These are phyloP conservation scores for Benincasa hispida DNA, from an alignment of 306 rosid genomes.

Conservation along the genomic window DNA sequence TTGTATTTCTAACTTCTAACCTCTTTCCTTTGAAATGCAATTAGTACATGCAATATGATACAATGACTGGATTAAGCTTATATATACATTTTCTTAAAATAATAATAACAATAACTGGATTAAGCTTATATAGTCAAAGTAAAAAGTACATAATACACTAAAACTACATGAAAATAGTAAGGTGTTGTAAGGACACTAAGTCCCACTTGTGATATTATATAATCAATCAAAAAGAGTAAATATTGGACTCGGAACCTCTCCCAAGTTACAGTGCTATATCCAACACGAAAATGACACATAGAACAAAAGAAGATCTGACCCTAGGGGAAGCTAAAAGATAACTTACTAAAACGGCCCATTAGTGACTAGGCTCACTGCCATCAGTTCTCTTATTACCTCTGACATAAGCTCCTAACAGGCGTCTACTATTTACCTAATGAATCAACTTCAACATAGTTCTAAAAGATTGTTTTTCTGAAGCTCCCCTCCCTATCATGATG, in stretches of 20 bases:
- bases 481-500: background rate
- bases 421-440: background rate
- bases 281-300: too few relatives aligned
- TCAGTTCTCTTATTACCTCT: too few relatives aligned
- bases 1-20: background rate
- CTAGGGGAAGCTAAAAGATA: too few relatives aligned
- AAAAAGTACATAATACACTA: background rate
- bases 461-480: background rate
- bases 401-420: too few relatives aligned
- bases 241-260: too few relatives aligned
- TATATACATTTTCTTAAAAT: background rate
- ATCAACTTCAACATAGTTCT: background rate
- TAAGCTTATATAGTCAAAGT: background rate
- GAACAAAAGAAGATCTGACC: too few relatives aligned
- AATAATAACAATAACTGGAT: background rate
- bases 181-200: too few relatives aligned
- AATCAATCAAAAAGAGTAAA: too few relatives aligned
- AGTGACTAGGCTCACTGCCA: too few relatives aligned
- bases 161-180: background rate
- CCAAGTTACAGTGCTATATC: too few relatives aligned
- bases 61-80: background rate
- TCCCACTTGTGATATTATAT: too few relatives aligned
- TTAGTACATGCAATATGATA: background rate
- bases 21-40: background rate
- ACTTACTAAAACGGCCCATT: too few relatives aligned